Base-by-base conservation (phyloP, 306 rosid genomes). In the Oxytropis ochrocephala region DNA sequence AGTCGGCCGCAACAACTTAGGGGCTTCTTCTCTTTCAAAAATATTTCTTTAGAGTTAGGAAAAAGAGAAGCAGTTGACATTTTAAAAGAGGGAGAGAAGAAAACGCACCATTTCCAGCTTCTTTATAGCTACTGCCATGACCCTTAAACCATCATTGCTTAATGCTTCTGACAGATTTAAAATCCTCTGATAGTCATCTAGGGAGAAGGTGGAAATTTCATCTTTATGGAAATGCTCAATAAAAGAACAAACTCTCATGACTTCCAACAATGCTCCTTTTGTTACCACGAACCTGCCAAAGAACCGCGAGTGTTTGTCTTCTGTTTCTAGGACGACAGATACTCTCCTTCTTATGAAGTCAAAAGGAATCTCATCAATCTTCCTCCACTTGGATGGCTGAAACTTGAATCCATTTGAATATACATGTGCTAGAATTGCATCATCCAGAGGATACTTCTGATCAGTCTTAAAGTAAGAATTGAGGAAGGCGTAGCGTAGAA, bases 211-310 rank as follows among this genome's bases (percentile, higher is more conserved):
- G 61, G 80, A 69, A 47, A 69, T 61, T 60, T 42, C 73, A 41
- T 72, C 73, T 17, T 50, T 47, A 33, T 82, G 76, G 10, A 78
- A 77, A 73, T 81, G 81, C 64, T 86, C 90, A 52, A 86, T 64
- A 9, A 36, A 88, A 77, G 97, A 81, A 73, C 95, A 88, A 54
- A 88, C 78, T 74, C 75, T 83, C 66, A 84, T 27, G 44, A 91
- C 89, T 91, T 91, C 97, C 78, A 86, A 87, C 38, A 88, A 67
- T 70, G 97, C 97, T 76, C 97, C 97, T 86, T 91, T 91, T 51
- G 92, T 91, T 53, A 91, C 81, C 83, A 86, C 52, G 59, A 78
- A 76, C 81, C 81, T 79, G 17, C 74, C 79, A 11, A n/a, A 63
- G 48, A 81, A 44, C 7, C 77, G 77, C 0, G 69, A 77, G 43